Base-by-base conservation (phyloP, 2,329 filamentous ascomycete genomes). In the Lecanosticta acicola region DNA sequence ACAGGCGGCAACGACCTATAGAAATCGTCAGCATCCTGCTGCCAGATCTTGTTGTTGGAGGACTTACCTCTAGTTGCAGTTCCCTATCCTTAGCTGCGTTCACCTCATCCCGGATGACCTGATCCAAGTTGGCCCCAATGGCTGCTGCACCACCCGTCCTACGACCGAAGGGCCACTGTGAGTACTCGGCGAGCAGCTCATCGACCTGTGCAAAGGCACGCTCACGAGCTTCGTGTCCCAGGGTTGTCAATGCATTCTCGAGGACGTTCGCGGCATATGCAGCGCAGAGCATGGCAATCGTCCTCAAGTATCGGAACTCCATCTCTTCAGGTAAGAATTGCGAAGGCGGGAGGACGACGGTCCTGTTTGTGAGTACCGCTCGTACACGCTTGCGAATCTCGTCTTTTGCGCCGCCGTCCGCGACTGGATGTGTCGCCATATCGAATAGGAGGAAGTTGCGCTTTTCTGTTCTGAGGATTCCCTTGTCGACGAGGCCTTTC, bases 381-480 rank as follows among this genome's bases (percentile, higher is more conserved):
- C 91, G 84, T 56, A 97, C 91, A 60, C 93, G 85, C 65, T 87
- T 83, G 61, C 93, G 81, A 62, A 98, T 93, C 73, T 98, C 93
- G 64, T 97, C 93, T 74, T 98, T 98, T 62, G 93, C 93, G 62
- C 88, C 91, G 56, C 89, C 86, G 63, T 98, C 93, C 54, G 89
- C 91, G 48, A 98, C 90, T 34, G 93, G 93, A 68, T 98, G 93
- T 55, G 93, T 98, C 47, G 93, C 93, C 93, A 98, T 98, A 73
- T 98, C 93, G 75, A 98, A 98, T 55, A 98, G 85, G 55, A 98
- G 80, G 74, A 98, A 98, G 76, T 98, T 98, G 71, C 89, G 88
- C 77, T 98, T 98, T 71, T 98, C 93, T 50, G 93, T 98, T 60
- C 93, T 87, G 48, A 98, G 80, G 66, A 98, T 95, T 63, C 93